Evolutionary conservation across 208 protist species (phyloP), one percentile per base, ranked within the genome.

Genomic region (Leishmania tarentolae): DNA sequence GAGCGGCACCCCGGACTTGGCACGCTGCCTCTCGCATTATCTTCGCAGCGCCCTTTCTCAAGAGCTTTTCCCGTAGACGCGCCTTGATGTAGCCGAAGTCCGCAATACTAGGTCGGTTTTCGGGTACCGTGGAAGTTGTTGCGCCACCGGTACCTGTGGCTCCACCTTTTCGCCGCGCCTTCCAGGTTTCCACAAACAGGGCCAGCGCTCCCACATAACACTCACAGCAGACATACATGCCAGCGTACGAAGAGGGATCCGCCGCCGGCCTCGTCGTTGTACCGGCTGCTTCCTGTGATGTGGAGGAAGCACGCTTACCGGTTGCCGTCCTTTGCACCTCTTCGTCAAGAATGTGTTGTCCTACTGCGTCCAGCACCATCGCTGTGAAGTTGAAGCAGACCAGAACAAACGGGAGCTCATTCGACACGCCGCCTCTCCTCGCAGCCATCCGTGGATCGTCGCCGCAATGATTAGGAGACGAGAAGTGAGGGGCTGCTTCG

Each of bases 381-480:
- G 80, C 91, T 21, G 91, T 91, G 66, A 97, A 86, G 78, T 92
- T 95, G 83, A 95, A 95, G 56, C 84, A 86, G 11, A 97, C 83
- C 11, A 97, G 83, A 37, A 94, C 92, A 87, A 93, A 97, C 17
- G 94, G 94, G 50, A 96, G 87, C 65, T 94, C 86, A 40, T 85
- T 83, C 0, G 76, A 46, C 0, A 87, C 21, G 9, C 71, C 53
- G 24, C 11, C 44, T 56, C 53, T 19, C 0, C 8, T 65, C 17
- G 19, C 15, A 8, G 56, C 15, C 15, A 35, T 21, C 4, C 31
- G 40, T 28, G 61, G 31, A 19, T 37, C 47, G 17, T 40, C 24
- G 31, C 5, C 44, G 47, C 63, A 24, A 31, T 52, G 46, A n/a
- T 4, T 5, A 31, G 40, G 3, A 1, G 72, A 68, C 3, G 17